These are phyloP conservation scores for Cerrena zonata DNA, from an alignment of 1,284 basidiomycete species.

Conservation along the genomic window DNA sequence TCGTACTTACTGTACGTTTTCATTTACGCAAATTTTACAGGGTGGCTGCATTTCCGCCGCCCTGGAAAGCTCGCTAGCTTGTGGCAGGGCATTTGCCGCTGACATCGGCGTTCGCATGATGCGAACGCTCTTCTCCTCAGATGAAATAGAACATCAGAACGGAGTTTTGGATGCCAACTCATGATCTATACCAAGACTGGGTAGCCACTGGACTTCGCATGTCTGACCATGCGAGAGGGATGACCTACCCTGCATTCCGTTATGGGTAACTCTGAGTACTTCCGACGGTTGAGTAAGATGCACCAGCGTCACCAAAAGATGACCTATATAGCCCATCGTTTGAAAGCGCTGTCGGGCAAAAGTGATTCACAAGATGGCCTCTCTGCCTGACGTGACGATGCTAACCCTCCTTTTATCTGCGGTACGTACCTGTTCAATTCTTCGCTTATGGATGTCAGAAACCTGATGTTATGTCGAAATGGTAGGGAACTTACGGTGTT, in stretches of 20 bases:
- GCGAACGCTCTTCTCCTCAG: background rate
- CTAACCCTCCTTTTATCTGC: background rate
- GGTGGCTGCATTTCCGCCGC: too few species aligned
- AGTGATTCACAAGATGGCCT: background rate
- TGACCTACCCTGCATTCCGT: too few species aligned
- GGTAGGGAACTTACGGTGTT: background rate
- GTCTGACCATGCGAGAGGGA: too few species aligned
- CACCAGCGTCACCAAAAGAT: background rate
- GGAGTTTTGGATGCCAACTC: too few species aligned
- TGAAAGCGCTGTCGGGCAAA: too few species aligned
- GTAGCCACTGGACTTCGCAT: too few species aligned
- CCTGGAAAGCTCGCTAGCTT: too few species aligned
- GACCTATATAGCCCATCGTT: background rate
- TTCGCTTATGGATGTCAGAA: background rate
- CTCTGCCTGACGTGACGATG: background rate
- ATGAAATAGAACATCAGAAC: too few species aligned
- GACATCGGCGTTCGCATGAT: background rate
- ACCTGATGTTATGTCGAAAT: too few species aligned
- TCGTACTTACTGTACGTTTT: too few species aligned
- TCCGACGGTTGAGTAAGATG: background rate
- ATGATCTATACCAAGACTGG: too few species aligned
- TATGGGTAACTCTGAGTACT: background rate
- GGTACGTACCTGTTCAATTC: background rate
- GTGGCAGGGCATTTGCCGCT: background rate
- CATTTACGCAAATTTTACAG: too few species aligned